These are phyloP conservation scores for Phytophthora quininea DNA, from an alignment of 352 stramenopile species.

Conservation along the genomic window DNA sequence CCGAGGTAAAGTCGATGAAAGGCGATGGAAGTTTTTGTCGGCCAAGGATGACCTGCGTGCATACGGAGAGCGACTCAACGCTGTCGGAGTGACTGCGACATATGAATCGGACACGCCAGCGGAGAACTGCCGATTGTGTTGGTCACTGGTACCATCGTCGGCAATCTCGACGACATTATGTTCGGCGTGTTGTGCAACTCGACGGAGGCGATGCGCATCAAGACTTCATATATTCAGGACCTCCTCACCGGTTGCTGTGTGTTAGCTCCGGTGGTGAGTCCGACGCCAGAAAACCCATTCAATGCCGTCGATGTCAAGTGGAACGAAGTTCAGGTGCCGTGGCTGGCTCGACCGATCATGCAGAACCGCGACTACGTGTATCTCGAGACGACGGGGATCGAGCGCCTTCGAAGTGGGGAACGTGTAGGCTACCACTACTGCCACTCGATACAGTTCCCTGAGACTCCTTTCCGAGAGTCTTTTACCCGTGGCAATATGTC, in stretches of 20 bases:
- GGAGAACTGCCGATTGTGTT: constrained; percentile 37
- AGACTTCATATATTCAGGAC: constrained; percentile 52
- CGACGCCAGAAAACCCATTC: constrained; percentile 42
- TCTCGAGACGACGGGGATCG: constrained; percentile 47
- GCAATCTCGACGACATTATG: constrained; percentile 47
- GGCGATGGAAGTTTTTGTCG: constrained; percentile 37
- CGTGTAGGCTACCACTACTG: constrained; percentile 52
- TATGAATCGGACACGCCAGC: constrained; percentile 21
- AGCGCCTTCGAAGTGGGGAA: constrained; percentile 40
- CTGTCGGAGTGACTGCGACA: not conserved
- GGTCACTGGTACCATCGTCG: constrained; percentile 36
- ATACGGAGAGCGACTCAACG: constrained; percentile 24
- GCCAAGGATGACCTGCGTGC: constrained; percentile 32
- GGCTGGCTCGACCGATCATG: constrained; percentile 39
- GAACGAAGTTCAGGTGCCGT: constrained; percentile 43
- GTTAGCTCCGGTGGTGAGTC: constrained; percentile 38
- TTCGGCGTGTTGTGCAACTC: constrained; percentile 40
- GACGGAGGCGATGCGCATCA: constrained; percentile 42
- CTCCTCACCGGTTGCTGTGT: constrained; percentile 49
- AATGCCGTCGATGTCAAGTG: constrained; percentile 52
- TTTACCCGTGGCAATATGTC: constrained; percentile 60
- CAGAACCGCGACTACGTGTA: constrained; percentile 61
- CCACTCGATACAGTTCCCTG: constrained; percentile 48
- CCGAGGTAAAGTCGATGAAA: constrained; percentile 33
- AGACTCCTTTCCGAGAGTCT: constrained; percentile 41